Percentiles rank a stretch among this genome's conserved stretches.
Conservation (phyloP, 495 filamentous ascomycete genomes). For the Neurospora sp. region DNA sequence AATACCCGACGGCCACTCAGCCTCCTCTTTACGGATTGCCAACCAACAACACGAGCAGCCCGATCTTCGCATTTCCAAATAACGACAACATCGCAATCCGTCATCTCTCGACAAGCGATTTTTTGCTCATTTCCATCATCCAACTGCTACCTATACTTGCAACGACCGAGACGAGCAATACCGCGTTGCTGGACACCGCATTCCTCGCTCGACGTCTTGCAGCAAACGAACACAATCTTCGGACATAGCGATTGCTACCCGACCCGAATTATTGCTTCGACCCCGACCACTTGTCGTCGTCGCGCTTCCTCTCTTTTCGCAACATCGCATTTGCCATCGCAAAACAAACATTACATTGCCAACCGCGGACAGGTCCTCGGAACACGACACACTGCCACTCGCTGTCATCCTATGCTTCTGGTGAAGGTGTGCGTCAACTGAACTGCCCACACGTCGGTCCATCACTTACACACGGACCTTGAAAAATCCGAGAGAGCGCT, state of each 20-base stretch:
- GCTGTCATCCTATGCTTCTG: slow-evolving; percentile 9
- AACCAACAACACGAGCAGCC: neutral
- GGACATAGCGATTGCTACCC: neutral
- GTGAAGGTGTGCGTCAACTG: slow-evolving; percentile 13
- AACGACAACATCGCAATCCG: neutral
- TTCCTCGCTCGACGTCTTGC: neutral
- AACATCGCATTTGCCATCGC: neutral
- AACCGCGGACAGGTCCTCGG: neutral
- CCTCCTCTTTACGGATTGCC: neutral
- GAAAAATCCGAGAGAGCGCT: neutral
- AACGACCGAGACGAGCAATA: neutral
- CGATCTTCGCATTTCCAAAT: too few species aligned
- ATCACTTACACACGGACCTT: slow-evolving; percentile 8
- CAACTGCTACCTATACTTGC: neutral
- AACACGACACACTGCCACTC: neutral
- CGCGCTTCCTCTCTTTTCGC: neutral
- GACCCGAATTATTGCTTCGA: neutral
- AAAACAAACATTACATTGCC: neutral
- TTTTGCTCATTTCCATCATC: neutral
- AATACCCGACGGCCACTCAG: neutral
- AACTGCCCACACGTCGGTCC: slow-evolving; percentile 13
- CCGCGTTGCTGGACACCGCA: neutral
- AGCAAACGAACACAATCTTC: neutral
- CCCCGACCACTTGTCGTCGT: neutral
- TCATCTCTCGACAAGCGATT: neutral